Conservation (phyloP, 2,329 filamentous ascomycete species). For the Malbranchea cinnamomea region DNA sequence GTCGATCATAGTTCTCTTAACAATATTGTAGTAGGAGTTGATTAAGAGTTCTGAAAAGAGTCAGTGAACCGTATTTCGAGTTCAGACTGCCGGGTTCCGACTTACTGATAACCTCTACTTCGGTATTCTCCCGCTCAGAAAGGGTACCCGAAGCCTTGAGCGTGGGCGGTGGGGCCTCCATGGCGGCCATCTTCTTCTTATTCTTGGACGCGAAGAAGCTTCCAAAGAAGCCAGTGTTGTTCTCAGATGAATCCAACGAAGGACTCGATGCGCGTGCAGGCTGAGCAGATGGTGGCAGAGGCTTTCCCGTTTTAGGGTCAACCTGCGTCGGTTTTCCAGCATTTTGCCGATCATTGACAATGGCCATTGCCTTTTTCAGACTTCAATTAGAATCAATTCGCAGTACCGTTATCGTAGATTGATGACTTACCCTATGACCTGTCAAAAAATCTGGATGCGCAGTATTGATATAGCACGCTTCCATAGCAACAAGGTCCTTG, state of each 20-base stretch:
- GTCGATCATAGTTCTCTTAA: constrained; percentile 96
- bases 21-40: constrained; percentile 94
- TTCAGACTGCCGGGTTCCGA: constrained; percentile 16
- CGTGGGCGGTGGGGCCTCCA: constrained; percentile 86
- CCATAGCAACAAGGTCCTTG: constrained; percentile 83
- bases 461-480: constrained; percentile 95
- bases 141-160: constrained; percentile 89
- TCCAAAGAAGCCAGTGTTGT: constrained; percentile 79
- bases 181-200: constrained; percentile 99
- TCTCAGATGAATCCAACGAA: constrained; percentile 44
- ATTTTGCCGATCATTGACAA: constrained; percentile 85
- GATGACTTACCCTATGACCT: constrained; percentile 57
- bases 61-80: constrained; percentile 1
- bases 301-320: constrained; percentile 97
- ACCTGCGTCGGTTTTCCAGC: constrained; percentile 78
- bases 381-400: not conserved
- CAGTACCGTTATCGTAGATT: not conserved
- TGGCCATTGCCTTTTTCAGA: constrained; percentile 63
- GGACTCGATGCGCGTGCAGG: constrained; percentile 66
- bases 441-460: constrained; percentile 96
- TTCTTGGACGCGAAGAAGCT: constrained; percentile 99
- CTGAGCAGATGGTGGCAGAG: constrained; percentile 50
- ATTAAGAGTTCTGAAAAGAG: constrained; percentile 64
- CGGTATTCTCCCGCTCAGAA: constrained; percentile 84
- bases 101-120: constrained; percentile 96